Base-by-base conservation (phyloP, 2,329 filamentous ascomycete species). In the Diaporthe longicolla region DNA sequence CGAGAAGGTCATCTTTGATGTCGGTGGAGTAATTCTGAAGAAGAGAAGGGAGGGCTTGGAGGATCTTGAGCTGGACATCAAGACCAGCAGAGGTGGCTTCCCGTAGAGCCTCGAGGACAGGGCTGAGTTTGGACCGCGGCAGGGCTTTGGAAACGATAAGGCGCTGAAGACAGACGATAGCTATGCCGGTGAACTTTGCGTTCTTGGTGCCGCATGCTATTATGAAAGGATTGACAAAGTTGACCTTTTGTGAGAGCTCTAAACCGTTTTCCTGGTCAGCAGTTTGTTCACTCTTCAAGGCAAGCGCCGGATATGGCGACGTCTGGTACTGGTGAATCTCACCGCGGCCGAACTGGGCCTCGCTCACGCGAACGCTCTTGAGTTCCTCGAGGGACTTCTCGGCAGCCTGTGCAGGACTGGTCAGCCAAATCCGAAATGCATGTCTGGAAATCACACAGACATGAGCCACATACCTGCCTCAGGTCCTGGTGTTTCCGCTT, bases 401-500 rank as follows among this genome's bases (percentile, higher is more conserved):
- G 37, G 97, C 95, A 68, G 97, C 95, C 94, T 96, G 78, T 65
- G 75, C 24, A 63, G 24, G 26, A 43, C 7, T 11, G 17, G 19
- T 76, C 37, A 55, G 57, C n/a, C 35, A 50, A 9, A n/a, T 10
- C 10, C 0, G 61, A 13, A 26, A 52, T 35, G 13, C 9, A 4
- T 32, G 57, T 35, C 17, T 11, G 1, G 17, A 7, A 55, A 3
- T 13, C 70, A 7, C 48, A 83, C 89, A 79, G 10, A 29, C 40
- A 10, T 21, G 40, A 29, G 24, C 15, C 5, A 26, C 11, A 9
- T 85, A 93, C 93, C 89, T 93, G 94, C 86, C 94, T 92, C 70
- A 99, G 88, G 80, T 98, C 97, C 78, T 93, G 91, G 83, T 98
- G 93, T 85, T 97, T 98, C 80, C 96, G 91, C 85, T 97, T 98